Conservation (phyloP, 768 basidiomycete species). For the Collybia mongolica region DNA sequence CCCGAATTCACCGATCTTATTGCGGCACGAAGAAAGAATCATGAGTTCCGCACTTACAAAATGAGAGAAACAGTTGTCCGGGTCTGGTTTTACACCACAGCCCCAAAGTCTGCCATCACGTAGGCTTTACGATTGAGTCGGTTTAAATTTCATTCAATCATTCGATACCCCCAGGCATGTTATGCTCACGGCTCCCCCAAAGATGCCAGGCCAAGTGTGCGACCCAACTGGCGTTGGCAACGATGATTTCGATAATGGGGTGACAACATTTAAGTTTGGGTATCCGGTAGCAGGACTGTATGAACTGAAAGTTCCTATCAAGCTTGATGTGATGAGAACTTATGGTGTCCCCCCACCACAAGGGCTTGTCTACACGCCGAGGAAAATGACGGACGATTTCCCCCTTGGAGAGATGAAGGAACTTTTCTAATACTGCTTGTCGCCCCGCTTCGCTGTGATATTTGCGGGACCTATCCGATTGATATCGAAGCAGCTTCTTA, state of each 20-base stretch:
- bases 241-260: slow-evolving; percentile 31
- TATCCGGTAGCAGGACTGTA: slow-evolving; percentile 27
- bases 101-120: slow-evolving; percentile 26
- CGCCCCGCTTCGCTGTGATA: no score
- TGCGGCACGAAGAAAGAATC: slow-evolving; percentile 29
- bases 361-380: slow-evolving; percentile 24
- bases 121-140: slow-evolving; percentile 13
- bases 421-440: no score
- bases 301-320: slow-evolving; percentile 20
- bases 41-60: slow-evolving; percentile 33
- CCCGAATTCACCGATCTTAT: slow-evolving; percentile 28
- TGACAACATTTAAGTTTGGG: slow-evolving; percentile 26
- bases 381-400: slow-evolving; percentile 20
- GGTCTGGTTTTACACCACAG: slow-evolving; percentile 30
- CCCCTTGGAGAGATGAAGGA: neutral
- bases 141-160: neutral
- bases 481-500: no score
- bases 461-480: no score
- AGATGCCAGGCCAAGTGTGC: slow-evolving; percentile 28
- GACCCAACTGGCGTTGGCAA: slow-evolving; percentile 32
- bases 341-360: slow-evolving; percentile 21
- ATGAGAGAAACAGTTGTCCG: slow-evolving; percentile 23
- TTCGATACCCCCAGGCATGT: slow-evolving; percentile 18
- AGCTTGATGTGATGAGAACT: slow-evolving; percentile 17
- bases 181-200: slow-evolving; percentile 21